Evolutionary conservation across 495 filamentous ascomycete genomes (phyloP).

Genomic region (Penicillium coprophilum): DNA sequence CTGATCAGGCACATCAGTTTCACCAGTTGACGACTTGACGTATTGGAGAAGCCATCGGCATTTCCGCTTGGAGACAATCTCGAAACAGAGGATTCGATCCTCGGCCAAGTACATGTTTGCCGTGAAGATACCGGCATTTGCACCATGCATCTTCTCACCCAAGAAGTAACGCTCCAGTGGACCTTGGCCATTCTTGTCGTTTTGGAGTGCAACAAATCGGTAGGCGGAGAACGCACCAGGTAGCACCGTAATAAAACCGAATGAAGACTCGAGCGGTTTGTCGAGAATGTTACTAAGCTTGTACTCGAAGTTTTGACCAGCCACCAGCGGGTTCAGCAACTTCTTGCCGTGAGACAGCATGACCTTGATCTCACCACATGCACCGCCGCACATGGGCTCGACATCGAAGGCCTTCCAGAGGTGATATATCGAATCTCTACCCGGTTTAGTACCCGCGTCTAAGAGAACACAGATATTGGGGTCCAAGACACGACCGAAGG

Average conservation of each 20-base stretch:
- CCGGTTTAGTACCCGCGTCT: conserved; percentile 93
- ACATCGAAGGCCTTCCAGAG: conserved; percentile 99
- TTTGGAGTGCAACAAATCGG: conserved; percentile 89
- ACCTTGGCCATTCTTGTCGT: conserved; percentile 90
- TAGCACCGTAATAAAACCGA: conserved; percentile 95
- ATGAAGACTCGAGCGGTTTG: conserved; percentile 95
- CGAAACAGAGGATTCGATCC: conserved; percentile 98
- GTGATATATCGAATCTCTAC: conserved; percentile 90
- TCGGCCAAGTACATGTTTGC: conserved; percentile 99
- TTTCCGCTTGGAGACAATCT: conserved; percentile 95
- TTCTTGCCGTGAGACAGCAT: conserved; percentile 94
- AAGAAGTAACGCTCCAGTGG: conserved; percentile 96
- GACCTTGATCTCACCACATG: conserved; percentile 98
- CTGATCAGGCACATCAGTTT: conserved; percentile 95
- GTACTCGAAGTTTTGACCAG: conserved; percentile 99
- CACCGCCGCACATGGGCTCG: conserved; percentile 94
- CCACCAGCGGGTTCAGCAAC: conserved; percentile 89
- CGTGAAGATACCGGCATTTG: conserved; percentile 94
- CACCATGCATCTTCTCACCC: conserved; percentile 96
- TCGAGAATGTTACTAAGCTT: conserved; percentile 99
- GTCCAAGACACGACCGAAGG: conserved; percentile 87
- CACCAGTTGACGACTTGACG: conserved; percentile 92
- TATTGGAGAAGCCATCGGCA: conserved; percentile 97
- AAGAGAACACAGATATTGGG: conserved; percentile 96
- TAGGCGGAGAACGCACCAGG: conserved; percentile 99